Conservation (phyloP, 2,329 filamentous ascomycete species). For the Venturia oleaginea region DNA sequence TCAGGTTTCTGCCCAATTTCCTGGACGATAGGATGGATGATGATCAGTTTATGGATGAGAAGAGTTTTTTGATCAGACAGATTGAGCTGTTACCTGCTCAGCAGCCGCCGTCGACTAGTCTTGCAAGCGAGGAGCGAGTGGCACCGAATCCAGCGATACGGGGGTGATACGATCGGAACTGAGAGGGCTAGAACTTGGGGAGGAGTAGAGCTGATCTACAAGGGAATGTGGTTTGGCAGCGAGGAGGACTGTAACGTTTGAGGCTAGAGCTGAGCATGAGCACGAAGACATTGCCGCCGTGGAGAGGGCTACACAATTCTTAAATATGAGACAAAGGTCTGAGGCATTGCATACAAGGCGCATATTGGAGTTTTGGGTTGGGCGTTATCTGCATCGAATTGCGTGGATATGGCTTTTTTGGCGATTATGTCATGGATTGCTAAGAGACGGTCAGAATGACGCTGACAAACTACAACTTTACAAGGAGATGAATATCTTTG, state of each 20-base stretch:
- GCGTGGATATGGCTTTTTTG: not conserved
- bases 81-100: conserved; percentile 47
- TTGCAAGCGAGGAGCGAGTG: not conserved
- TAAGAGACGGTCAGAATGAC: not conserved
- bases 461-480: not conserved
- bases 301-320: not conserved
- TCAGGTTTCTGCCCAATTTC: conserved; percentile 84
- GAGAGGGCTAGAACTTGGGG: not conserved
- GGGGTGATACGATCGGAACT: not conserved
- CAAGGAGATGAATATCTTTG: too few relatives aligned
- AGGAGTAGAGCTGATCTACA: not conserved
- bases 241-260: too few relatives aligned
- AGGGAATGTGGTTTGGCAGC: too few relatives aligned
- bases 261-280: too few relatives aligned
- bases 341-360: not conserved
- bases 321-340: not conserved
- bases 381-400: not conserved
- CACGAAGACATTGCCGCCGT: too few relatives aligned
- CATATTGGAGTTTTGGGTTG: not conserved
- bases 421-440: not conserved
- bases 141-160: not conserved
- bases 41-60: conserved; percentile 97
- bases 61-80: conserved; percentile 93
- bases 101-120: not conserved
- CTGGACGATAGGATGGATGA: conserved; percentile 92